Evolutionary conservation across 306 rosid genomes (phyloP), one percentile per base, ranked within the genome.

Genomic region (Acacia acuminata): DNA sequence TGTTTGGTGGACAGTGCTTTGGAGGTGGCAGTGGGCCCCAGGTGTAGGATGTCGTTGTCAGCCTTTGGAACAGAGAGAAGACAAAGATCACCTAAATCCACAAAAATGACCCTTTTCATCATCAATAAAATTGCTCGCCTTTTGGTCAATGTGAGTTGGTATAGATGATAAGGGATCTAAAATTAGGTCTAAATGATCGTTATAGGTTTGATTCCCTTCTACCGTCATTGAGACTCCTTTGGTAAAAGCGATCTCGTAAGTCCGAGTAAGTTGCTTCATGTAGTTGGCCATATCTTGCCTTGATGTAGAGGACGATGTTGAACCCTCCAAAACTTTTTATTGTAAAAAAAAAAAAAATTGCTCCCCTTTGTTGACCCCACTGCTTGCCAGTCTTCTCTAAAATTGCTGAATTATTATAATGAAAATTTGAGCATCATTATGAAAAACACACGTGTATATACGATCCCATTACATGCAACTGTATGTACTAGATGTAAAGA

Each of bases 51-150:
- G 85, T 85, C 88, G 7, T 74, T 72, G 66, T 89, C 89, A 63
- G 24, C 17, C 10, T 67, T 55, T 77, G 69, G 48, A 24, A 56
- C 22, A 74, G 42, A 38, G 34, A 72, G 15, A 71, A 47, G 93
- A 86, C 92, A 87, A 84, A 90, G 89, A 90, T 91, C 71, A 82
- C 72, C 78, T 40, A 83, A 84, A 86, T 81, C 83, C 75, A 78
- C 82, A 72, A 82, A 75, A 58, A 84, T 0, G 82, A 7, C 13
- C 19, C 16, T 79, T 48, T 81, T 47, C 6, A 32, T 66, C 42
- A 42, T 75, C 22, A 24, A 20, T 20, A 55, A 8, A 55, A 9
- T 45, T 75, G 25, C 7, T 38, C 68, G 14, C 83, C 65, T 44
- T 76, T 50, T n/a, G n/a, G n/a, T n/a, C n/a, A n/a, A n/a, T n/a